Conservation (phyloP, 2,329 filamentous ascomycete genomes). For the Scytalidium lignicola region DNA sequence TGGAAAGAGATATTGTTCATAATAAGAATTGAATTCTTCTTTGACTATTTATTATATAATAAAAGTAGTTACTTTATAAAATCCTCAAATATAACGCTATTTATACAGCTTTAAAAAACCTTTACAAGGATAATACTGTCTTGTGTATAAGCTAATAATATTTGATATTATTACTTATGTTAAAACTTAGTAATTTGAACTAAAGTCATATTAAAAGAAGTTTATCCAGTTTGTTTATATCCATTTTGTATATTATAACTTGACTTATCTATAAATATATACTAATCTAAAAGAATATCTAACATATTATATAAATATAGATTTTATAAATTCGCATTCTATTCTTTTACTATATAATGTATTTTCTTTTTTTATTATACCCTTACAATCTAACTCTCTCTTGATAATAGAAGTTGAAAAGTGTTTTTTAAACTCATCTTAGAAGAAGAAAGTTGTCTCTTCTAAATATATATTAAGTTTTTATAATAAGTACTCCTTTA, state of each 20-base stretch:
- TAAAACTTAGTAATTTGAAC: constrained; percentile 21
- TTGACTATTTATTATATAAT: constrained; percentile 26
- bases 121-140: constrained; percentile 21
- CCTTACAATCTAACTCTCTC: constrained; percentile 6
- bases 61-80: constrained; percentile 29
- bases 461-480: constrained; percentile 26
- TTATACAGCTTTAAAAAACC: constrained; percentile 25
- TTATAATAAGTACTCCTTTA: constrained; percentile 22
- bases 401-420: too few species aligned
- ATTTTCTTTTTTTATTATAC: constrained; percentile 28
- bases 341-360: constrained; percentile 25
- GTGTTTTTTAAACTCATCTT: constrained; percentile 11
- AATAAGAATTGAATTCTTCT: constrained; percentile 30
- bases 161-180: constrained; percentile 19
- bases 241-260: constrained; percentile 31
- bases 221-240: constrained; percentile 31
- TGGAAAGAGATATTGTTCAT: constrained; percentile 32
- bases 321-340: constrained; percentile 30
- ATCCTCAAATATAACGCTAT: constrained; percentile 23
- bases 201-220: constrained; percentile 26
- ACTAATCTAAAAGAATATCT: constrained; percentile 27
- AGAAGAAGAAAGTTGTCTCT: constrained; percentile 24
- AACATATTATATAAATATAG: constrained; percentile 30
- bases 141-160: constrained; percentile 20
- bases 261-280: constrained; percentile 34